Percentiles rank a stretch among this genome's conserved stretches.
phyloP scores from a whole-genome alignment of 108 stramenopile species.

The Pseudonitzschia multistriata region DNA sequence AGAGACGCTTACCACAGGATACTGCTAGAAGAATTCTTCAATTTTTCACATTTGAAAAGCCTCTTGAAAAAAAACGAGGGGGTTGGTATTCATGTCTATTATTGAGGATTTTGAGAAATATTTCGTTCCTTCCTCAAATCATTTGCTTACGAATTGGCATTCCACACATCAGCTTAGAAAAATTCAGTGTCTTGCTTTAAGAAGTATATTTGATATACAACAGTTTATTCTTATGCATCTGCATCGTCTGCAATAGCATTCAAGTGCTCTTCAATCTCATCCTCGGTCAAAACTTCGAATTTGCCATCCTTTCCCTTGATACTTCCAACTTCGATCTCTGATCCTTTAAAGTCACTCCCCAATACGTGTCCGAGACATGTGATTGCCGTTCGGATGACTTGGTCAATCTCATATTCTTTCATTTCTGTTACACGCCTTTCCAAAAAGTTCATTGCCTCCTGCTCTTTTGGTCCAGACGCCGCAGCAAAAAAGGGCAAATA shows the following conservation, averaged over 20 bases:
- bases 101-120: too few species aligned
- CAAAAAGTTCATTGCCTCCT: conserved; percentile 98
- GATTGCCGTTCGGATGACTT: conserved; percentile 86
- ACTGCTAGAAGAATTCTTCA: too few species aligned
- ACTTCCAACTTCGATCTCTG: conserved; percentile 93
- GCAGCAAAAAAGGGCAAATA: conserved; percentile 94
- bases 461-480: conserved; percentile 92
- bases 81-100: too few species aligned
- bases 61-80: too few species aligned
- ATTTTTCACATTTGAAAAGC: too few species aligned
- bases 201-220: background rate
- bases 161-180: too few species aligned
- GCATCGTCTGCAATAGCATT: conserved; percentile 98
- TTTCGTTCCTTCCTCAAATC: too few species aligned
- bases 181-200: too few species aligned
- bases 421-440: conserved; percentile 93
- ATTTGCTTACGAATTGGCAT: too few species aligned
- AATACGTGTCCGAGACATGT: conserved; percentile 92
- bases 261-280: conserved; percentile 93
- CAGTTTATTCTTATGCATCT: conserved; percentile 61
- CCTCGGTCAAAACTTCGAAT: conserved; percentile 85
- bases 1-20: too few species aligned
- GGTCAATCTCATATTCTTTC: conserved; percentile 47
- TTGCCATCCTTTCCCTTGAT: conserved; percentile 76
- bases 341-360: conserved; percentile 93